Conservation (phyloP, 805 yeast species). For the Myxozyma nipponensis region DNA sequence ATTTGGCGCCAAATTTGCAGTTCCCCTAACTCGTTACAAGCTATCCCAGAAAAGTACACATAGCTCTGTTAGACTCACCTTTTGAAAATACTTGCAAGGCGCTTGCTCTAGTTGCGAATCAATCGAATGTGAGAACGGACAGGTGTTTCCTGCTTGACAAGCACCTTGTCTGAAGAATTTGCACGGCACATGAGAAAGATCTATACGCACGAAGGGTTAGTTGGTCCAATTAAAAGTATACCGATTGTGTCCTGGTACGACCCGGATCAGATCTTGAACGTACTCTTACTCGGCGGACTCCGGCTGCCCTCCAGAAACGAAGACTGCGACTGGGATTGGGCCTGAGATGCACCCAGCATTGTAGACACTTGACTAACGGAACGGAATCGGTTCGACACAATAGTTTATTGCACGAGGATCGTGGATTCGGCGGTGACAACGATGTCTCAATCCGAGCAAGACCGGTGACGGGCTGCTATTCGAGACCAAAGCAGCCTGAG, state of each 20-base stretch:
- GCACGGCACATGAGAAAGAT: constrained; percentile 92
- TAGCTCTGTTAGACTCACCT: constrained; percentile 32
- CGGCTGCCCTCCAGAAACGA: constrained; percentile 25
- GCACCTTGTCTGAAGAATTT: constrained; percentile 88
- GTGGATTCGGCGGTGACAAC: too few species aligned
- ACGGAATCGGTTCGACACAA: too few species aligned
- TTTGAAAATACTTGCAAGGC: constrained; percentile 89
- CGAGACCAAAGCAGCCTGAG: too few species aligned
- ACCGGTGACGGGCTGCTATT: too few species aligned
- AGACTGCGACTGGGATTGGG: constrained; percentile 11
- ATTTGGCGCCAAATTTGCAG: constrained; percentile 89
- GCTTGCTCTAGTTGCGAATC: constrained; percentile 49
- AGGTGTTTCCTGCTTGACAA: constrained; percentile 89
- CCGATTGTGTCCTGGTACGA: too few species aligned
- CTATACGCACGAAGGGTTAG: too few species aligned
- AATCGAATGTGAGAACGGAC: constrained; percentile 83
- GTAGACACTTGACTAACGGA: too few species aligned
- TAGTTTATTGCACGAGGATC: too few species aligned
- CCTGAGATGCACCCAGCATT: constrained; percentile 12
- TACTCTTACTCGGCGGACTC: constrained; percentile 30
- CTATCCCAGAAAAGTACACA: constrained; percentile 1
- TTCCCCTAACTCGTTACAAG: constrained; percentile 57
- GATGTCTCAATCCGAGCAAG: too few species aligned
- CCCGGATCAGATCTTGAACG: not conserved
- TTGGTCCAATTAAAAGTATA: too few species aligned